Evolutionary conservation across 1,139 yeast species (phyloP).

Genomic region (Candida sojae): DNA sequence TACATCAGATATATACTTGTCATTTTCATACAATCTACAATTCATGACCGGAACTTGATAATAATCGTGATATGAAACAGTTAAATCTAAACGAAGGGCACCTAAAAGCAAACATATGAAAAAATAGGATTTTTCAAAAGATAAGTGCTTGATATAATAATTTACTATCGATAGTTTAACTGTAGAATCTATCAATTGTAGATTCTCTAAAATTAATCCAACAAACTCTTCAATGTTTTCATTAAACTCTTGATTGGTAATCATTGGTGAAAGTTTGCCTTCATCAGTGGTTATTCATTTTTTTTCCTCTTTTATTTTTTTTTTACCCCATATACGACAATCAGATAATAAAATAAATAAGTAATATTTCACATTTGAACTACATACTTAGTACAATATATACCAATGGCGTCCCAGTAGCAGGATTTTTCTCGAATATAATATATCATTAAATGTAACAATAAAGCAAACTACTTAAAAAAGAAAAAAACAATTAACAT

Average conservation of each 20-base stretch:
- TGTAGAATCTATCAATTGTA: slow-evolving; percentile 3
- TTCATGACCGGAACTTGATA: slow-evolving; percentile 36
- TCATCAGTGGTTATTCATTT: not conserved
- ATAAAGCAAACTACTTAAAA: not conserved
- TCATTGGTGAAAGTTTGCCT: not conserved
- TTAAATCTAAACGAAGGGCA: slow-evolving; percentile 19
- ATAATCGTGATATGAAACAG: slow-evolving; percentile 30
- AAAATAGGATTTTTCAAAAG: slow-evolving; percentile 5
- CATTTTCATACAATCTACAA: slow-evolving; percentile 18
- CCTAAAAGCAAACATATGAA: slow-evolving; percentile 6
- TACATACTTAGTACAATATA: not conserved
- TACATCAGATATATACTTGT: not conserved
- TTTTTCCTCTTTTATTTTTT: not conserved
- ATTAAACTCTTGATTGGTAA: slow-evolving; percentile 19
- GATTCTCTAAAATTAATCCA: slow-evolving; percentile 10
- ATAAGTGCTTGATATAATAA: slow-evolving; percentile 14
- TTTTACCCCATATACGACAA: not conserved
- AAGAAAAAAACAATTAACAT: not conserved
- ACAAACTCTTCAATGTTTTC: slow-evolving; percentile 16
- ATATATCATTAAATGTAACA: not conserved
- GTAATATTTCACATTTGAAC: too few relatives aligned
- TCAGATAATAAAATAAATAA: too few relatives aligned
- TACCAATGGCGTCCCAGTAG: not conserved
- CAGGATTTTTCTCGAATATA: not conserved
- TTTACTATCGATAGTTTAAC: slow-evolving; percentile 10